Percentiles rank a stretch among this genome's conserved stretches.
phyloP scores from a whole-genome alignment of 2,329 filamentous ascomycete genomes.

The Ophiostoma australiae region DNA sequence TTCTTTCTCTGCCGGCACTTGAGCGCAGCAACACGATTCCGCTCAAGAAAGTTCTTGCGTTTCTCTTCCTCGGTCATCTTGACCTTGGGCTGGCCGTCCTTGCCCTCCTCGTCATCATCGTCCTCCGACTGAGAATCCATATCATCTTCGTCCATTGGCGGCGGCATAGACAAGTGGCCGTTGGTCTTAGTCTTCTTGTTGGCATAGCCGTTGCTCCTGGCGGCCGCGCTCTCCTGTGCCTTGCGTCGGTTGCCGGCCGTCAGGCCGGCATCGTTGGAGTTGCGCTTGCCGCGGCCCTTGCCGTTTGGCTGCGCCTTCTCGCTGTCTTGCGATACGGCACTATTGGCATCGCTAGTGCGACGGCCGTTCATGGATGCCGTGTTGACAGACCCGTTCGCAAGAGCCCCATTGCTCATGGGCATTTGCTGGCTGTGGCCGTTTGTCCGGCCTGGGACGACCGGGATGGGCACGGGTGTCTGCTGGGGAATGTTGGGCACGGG shows the following conservation, averaged over 20 bases:
- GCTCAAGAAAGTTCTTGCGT: slow-evolving; percentile 92
- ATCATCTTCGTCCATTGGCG: slow-evolving; percentile 19
- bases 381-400: not conserved
- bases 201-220: slow-evolving; percentile 60
- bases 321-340: slow-evolving; percentile 67
- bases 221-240: slow-evolving; percentile 56
- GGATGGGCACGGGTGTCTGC: slow-evolving; percentile 24
- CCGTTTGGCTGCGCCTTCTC: slow-evolving; percentile 61
- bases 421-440: slow-evolving; percentile 25
- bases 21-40: slow-evolving; percentile 89
- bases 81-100: slow-evolving; percentile 55
- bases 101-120: slow-evolving; percentile 49
- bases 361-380: slow-evolving; percentile 49
- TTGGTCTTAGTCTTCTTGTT: slow-evolving; percentile 67
- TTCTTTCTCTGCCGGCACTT: slow-evolving; percentile 98
- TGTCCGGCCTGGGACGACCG: slow-evolving; percentile 25
- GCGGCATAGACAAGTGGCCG: not conserved
- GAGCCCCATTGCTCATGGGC: slow-evolving; percentile 22
- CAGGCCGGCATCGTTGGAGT: slow-evolving; percentile 38
- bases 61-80: slow-evolving; percentile 99
- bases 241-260: slow-evolving; percentile 68
- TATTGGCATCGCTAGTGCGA: slow-evolving; percentile 62
- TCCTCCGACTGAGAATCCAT: slow-evolving; percentile 37
- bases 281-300: slow-evolving; percentile 66
- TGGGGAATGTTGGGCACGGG: not conserved